A percentile compares a stretch with the other conserved stretches of the same genome.
Conservation (phyloP, 257 asterid genomes). For the Penstemon eatonii region DNA sequence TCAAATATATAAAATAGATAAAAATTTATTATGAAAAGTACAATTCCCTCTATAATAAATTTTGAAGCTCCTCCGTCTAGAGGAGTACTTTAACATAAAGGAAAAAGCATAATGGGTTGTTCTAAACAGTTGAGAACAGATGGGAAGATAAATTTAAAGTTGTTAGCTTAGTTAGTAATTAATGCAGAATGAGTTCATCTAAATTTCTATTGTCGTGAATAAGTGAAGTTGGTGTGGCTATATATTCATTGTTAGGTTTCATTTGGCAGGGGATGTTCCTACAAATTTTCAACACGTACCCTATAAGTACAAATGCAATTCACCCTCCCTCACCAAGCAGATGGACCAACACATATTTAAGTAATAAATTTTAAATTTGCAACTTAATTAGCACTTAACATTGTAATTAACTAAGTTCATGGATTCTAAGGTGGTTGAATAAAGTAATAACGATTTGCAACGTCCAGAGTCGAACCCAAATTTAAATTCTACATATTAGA, state of each 20-base stretch:
- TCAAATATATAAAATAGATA: too few relatives aligned
- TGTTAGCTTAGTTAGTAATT: background rate
- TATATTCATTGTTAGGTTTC: conserved; percentile 13
- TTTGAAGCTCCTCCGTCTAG: too few relatives aligned
- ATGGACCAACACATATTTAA: background rate
- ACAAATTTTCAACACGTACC: conserved; percentile 15
- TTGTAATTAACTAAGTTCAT: too few relatives aligned
- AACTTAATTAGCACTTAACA: too few relatives aligned
- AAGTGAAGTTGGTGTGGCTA: conserved; percentile 21
- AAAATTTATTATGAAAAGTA: too few relatives aligned
- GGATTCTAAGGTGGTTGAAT: too few relatives aligned
- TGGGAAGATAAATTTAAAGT: background rate
- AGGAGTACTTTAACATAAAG: too few relatives aligned
- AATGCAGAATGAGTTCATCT: conserved; percentile 3
- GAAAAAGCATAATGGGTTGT: background rate
- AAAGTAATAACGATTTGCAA: too few relatives aligned
- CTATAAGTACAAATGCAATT: conserved; percentile 11
- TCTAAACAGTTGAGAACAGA: conserved; percentile 22
- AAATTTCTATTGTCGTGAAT: background rate
- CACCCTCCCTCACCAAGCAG: conserved; percentile 24
- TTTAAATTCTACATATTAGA: too few relatives aligned
- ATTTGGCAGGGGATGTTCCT: background rate
- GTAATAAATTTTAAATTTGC: too few relatives aligned
- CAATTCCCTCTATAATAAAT: too few relatives aligned
- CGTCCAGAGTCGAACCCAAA: too few relatives aligned